Percentiles rank a stretch among this genome's conserved stretches.
These are phyloP conservation scores for Coemansia sp. DNA, from an alignment of 192 early-diverging fungal species.

Conservation along the genomic window DNA sequence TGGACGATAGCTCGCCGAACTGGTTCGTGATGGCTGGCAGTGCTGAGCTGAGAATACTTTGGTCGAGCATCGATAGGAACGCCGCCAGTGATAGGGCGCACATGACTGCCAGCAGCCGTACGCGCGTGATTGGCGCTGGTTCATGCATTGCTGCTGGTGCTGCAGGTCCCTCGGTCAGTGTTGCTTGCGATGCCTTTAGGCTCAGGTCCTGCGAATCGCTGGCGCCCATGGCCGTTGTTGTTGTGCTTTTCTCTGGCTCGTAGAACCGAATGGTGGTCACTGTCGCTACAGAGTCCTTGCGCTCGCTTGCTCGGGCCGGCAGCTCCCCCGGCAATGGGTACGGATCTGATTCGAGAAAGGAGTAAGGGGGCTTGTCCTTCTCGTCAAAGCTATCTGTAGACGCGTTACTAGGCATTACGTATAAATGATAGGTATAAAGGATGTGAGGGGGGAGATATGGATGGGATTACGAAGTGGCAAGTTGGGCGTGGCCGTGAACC, in stretches of 20 bases:
- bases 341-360: constrained; percentile 23
- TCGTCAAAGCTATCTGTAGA: constrained; percentile 4
- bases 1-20: constrained; percentile 59
- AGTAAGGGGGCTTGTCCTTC: constrained; percentile 2
- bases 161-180: constrained; percentile 22
- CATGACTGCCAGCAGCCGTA: constrained; percentile 28
- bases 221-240: background rate
- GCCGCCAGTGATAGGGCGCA: constrained; percentile 43
- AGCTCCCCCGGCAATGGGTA: constrained; percentile 6
- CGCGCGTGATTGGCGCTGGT: constrained; percentile 13
- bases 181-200: constrained; percentile 28
- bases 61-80: constrained; percentile 66
- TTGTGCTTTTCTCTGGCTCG: constrained; percentile 4
- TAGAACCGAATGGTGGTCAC: constrained; percentile 3
- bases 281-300: constrained; percentile 17
- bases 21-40: constrained; percentile 61
- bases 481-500: background rate
- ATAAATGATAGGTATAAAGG: background rate
- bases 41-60: constrained; percentile 71
- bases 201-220: background rate
- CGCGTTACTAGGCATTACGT: background rate
- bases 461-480: background rate
- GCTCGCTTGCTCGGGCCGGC: constrained; percentile 4
- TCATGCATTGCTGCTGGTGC: background rate
- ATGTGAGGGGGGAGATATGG: background rate